Base-by-base conservation (phyloP, 164 flowering plant genomes). In the Vitis labrusca region DNA sequence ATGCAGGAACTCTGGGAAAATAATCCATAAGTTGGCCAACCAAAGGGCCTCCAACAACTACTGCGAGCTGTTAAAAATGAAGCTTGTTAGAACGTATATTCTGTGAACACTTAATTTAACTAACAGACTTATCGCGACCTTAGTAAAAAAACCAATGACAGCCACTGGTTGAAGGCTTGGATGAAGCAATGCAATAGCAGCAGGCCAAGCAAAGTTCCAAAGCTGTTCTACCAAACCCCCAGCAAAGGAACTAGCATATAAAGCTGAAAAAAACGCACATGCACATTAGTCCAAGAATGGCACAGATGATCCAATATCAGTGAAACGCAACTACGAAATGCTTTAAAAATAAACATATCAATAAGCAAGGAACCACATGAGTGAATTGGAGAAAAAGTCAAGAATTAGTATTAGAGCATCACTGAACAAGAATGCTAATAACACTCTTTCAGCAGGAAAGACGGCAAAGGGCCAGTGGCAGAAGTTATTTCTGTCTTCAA, bases 131-230 rank as follows among this genome's bases (percentile, higher is more conserved):
- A 37, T 49, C 62, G 16, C 54, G 67, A 96, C 98, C 95, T 91
- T 93, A 27, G 93, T 80, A 65, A 87, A 82, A 81, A 96, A 96
- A 59, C 97, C 89, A 67, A 91, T 87, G 77, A 88, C 86, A 60
- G 99, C 99, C 60, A 96, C 97, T 10, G 98, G 99, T 71, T 89
- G 88, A 78, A 93, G 89, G 78, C 94, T 96, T 23, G 98, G 97
- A 84, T 91, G 97, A 78, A 93, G 84, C 85, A 93, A 70, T 58
- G 99, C 97, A 74, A 96, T 95, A 64, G 98, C 87, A 69, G 94
- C 91, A 81, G 99, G 99, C 97, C 97, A 92, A 70, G 97, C 93
- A 78, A 96, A 91, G 79, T 81, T 96, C 99, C 99, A 96, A 57
- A 96, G 83, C 76, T 96, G 99, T 79, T 96, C 98, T 80, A 93